Evolutionary conservation across 2,329 filamentous ascomycete genomes (phyloP), one percentile per base, ranked within the genome.

Genomic region (Ciborinia camelliae): DNA sequence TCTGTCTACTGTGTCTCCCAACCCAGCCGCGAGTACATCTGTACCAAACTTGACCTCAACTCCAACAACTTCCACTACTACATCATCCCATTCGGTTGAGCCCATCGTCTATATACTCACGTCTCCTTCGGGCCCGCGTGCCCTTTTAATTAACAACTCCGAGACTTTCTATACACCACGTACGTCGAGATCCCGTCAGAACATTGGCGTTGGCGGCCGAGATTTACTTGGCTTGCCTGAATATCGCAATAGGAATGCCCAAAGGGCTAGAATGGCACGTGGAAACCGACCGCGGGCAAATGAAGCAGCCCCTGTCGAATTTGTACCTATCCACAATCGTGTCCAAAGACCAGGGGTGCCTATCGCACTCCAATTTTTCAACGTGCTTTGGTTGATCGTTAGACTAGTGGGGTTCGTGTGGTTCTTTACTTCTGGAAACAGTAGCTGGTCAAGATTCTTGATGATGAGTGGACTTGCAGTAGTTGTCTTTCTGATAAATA

Each of bases 371-470:
- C 62, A 47, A 23, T 14, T 63, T 15, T 41, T 59, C 8, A 63
- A 63, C 43, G 35, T 87, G 61, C 72, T 89, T 35, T 89, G 86
- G 86, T 78, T 88, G 60, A 69, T 87, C 1, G 76, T 85, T 43
- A 81, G 86, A 9, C 75, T 89, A 10, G 77, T 80, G 14, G 75
- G 84, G 7, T 87, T 89, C 72, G 81, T 88, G 15, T 89, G 85
- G 84, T 85, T 86, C 75, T 88, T 89, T 67, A 87, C 86, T 0
- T 81, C 81, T 12, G 81, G 83, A 0, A 79, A 81, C 52, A 79
- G 81, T 2, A 86, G 81, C 70, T 88, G 85, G 85, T 81, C 80
- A 10, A 81, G 85, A 55, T 87, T 82, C 81, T 70, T 84, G 9
- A 81, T 81, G 26, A 80, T 88, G 28, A 77, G 84, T 50, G 76